Evolutionary conservation across 1,284 basidiomycete species (phyloP).

Genomic region (Fomitopsis schrenkii): DNA sequence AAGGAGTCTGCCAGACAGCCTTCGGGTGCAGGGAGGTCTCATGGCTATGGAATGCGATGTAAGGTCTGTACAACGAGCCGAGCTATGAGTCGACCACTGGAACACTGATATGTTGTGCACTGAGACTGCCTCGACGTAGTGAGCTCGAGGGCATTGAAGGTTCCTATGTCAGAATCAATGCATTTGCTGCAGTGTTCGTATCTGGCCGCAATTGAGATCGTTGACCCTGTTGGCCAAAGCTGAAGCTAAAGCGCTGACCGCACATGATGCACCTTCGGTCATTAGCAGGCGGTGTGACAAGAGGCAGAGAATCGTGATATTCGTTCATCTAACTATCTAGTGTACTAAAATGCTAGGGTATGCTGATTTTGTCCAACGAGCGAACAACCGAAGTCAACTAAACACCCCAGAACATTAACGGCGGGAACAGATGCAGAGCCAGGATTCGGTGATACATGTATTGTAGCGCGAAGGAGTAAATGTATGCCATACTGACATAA

Average conservation of each 20-base stretch:
- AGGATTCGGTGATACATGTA: slow-evolving; percentile 9
- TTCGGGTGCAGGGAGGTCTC: too few relatives aligned
- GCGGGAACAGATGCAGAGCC: neutral
- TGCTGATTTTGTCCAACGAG: neutral
- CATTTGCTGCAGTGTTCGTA: neutral
- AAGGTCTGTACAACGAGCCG: too few relatives aligned
- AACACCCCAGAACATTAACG: neutral
- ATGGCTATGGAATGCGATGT: too few relatives aligned
- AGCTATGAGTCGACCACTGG: too few relatives aligned
- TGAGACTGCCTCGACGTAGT: too few relatives aligned
- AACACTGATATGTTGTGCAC: too few relatives aligned
- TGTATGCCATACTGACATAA: neutral
- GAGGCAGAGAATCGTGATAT: neutral
- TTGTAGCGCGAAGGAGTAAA: neutral
- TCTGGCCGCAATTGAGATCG: neutral
- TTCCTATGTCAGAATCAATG: too few relatives aligned
- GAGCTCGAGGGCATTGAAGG: too few relatives aligned
- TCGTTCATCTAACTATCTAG: slow-evolving; percentile 1
- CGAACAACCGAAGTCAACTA: neutral
- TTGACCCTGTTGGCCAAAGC: neutral
- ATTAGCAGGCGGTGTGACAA: too few relatives aligned
- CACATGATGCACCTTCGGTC: neutral
- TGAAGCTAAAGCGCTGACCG: neutral
- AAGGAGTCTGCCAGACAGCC: too few relatives aligned
- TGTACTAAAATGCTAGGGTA: slow-evolving; percentile 1